Conservation (phyloP, 768 basidiomycete species). For the Paxillus ammoniavirescens region DNA sequence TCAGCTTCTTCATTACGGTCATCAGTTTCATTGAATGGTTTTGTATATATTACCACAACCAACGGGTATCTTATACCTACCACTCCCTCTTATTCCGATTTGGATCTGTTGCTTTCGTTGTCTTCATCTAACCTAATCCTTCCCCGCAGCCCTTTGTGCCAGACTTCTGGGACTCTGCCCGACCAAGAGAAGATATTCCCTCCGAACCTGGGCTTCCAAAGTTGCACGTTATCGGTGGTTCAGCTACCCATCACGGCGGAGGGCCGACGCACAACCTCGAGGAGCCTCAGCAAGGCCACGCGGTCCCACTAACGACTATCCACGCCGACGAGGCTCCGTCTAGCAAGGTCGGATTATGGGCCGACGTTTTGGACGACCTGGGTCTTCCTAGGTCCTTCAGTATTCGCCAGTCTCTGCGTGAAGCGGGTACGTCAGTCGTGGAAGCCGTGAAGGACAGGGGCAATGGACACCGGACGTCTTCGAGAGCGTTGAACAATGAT, state of each 20-base stretch:
- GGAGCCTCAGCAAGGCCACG: slow-evolving; percentile 12
- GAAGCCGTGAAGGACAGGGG: slow-evolving; percentile 18
- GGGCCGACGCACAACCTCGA: slow-evolving; percentile 46
- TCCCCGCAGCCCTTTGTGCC: slow-evolving; percentile 53
- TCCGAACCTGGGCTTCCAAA: slow-evolving; percentile 38
- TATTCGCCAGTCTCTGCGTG: slow-evolving; percentile 14
- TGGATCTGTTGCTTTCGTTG: slow-evolving; percentile 3
- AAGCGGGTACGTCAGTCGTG: slow-evolving; percentile 8
- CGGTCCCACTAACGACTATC: not conserved
- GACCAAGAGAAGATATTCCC: slow-evolving; percentile 30
- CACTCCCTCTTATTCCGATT: slow-evolving; percentile 6
- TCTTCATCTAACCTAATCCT: slow-evolving; percentile 1
- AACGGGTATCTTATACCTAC: not conserved
- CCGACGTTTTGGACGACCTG: slow-evolving; percentile 38
- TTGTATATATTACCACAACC: not conserved
- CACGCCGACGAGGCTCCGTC: slow-evolving; percentile 13
- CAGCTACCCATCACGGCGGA: slow-evolving; percentile 45
- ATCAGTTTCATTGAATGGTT: not conserved
- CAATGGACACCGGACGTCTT: slow-evolving; percentile 17
- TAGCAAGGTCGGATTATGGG: slow-evolving; percentile 25
- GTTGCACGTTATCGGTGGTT: slow-evolving; percentile 49
- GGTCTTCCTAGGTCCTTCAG: slow-evolving; percentile 34
- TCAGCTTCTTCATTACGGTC: slow-evolving; percentile 1
- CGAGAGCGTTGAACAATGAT: slow-evolving; percentile 38
- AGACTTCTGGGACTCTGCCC: slow-evolving; percentile 59